phyloP scores from a whole-genome alignment of 768 basidiomycete genomes.

The Hericium erinaceus region DNA sequence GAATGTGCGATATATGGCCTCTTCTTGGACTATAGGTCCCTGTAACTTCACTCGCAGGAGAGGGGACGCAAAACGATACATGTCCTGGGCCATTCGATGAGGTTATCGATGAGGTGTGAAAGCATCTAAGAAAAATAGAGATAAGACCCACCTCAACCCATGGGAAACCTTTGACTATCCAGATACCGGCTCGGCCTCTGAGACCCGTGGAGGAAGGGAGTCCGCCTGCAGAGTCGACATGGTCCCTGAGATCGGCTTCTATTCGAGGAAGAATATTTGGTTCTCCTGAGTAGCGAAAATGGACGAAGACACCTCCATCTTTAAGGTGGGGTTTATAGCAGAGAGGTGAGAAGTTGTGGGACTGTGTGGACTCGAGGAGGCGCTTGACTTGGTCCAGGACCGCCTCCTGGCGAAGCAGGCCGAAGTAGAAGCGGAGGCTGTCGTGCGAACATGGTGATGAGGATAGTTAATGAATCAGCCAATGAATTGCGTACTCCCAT shows the following conservation, averaged over 20 bases:
- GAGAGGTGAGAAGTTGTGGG: conserved; percentile 52
- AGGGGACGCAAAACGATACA: conserved; percentile 70
- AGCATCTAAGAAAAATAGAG: neutral
- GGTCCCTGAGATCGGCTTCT: conserved; percentile 35
- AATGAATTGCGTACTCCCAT: conserved; percentile 55
- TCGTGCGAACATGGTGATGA: neutral
- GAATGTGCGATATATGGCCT: conserved; percentile 67
- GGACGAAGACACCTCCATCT: conserved; percentile 82
- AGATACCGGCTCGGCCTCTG: conserved; percentile 37
- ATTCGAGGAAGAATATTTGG: conserved; percentile 32
- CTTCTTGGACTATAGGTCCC: conserved; percentile 80
- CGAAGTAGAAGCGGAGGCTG: conserved; percentile 59
- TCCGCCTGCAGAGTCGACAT: conserved; percentile 40
- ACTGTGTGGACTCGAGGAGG: conserved; percentile 38
- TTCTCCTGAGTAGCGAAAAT: conserved; percentile 47
- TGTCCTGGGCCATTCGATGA: conserved; percentile 45
- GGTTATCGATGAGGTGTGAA: neutral
- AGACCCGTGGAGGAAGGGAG: conserved; percentile 57
- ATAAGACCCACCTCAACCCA: conserved; percentile 60
- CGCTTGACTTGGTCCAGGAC: conserved; percentile 39
- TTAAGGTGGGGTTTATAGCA: conserved; percentile 59
- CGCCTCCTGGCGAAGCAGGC: conserved; percentile 48
- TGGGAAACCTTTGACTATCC: conserved; percentile 70
- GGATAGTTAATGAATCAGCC: neutral
- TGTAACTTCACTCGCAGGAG: conserved; percentile 77